Conservation (phyloP, 1,284 basidiomycete species). For the Malassezia sp. region DNA sequence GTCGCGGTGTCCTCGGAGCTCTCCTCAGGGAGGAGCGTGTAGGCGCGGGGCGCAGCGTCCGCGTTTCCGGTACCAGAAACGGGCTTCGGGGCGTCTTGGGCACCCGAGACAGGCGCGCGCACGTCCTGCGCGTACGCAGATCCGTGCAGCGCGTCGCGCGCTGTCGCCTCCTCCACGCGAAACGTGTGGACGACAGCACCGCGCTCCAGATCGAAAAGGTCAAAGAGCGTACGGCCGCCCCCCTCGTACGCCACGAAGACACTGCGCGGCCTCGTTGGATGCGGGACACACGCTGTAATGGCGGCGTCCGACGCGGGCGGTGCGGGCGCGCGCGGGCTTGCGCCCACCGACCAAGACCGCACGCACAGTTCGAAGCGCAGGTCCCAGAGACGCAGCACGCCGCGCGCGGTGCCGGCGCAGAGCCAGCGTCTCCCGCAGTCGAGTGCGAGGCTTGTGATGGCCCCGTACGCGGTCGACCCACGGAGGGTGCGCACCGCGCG, state of each 20-base stretch:
- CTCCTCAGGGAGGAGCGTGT: no score
- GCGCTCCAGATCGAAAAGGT: constrained; percentile 5
- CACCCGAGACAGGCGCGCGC: no score
- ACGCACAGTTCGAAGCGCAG: constrained; percentile 79
- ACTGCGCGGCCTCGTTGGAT: not conserved
- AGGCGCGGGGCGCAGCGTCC: no score
- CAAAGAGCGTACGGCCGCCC: not conserved
- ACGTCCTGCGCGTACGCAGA: not conserved
- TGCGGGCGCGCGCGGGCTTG: constrained; percentile 29
- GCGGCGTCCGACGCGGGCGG: no score
- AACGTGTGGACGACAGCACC: not conserved
- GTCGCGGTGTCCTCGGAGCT: no score
- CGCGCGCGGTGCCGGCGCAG: constrained; percentile 70
- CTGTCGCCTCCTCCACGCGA: not conserved
- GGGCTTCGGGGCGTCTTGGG: no score
- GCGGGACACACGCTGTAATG: constrained; percentile 2
- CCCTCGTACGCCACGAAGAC: constrained; percentile 3
- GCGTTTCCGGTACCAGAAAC: no score
- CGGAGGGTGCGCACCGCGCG: constrained; percentile 62
- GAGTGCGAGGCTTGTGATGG: constrained; percentile 70
- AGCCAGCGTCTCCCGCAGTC: constrained; percentile 69
- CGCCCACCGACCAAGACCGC: constrained; percentile 72
- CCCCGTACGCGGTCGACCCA: constrained; percentile 73
- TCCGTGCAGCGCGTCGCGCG: not conserved
- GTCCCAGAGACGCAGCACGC: constrained; percentile 81